Base-by-base conservation (phyloP, 305 asterid species). In the Solanum hybrid region DNA sequence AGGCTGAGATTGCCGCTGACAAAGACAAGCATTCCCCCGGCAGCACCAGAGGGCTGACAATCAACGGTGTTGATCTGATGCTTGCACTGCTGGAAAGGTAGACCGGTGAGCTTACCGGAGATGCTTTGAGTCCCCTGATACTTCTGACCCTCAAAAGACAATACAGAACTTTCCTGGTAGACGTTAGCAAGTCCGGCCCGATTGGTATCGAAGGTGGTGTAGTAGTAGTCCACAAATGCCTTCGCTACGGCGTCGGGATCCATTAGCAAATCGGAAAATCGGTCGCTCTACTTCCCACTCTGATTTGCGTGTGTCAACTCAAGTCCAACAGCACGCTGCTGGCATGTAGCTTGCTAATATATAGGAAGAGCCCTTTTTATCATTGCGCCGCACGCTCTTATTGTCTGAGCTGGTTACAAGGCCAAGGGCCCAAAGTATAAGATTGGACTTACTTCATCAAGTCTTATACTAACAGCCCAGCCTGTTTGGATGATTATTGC, bases 201-300 rank as follows among this genome's bases (percentile, higher is more conserved):
- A 90, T 94, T 94, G 14, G 95, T 88, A 38, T 95, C 97, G 93
- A 95, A 95, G 34, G 95, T 93, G 24, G 96, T 66, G 93, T 95
- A 95, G 92, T 95, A 95, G 94, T 95, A 95, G 66, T 92, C 95
- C 3, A 95, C 96, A 92, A 95, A 95, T 31, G 97, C 97, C 94
- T 92, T 95, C 4, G 96, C 85, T 29, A 95, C 94, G n/a, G 94
- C 88, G 86, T 95, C 97, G 36, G 95, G 94, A 94, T 95, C 97
- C 97, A 95, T 95, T 85, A 85, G 71, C 31, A 27, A 81, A 81
- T 51, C 29, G 87, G 75, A 46, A 26, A 7, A 80, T 77, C 16
- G 24, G 36, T 71, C 13, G 22, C 79, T 84, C 14, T 27, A 73
- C 36, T 13, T 72, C 79, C 7, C 36, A 26, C 36, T 27, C 78